Percentiles rank a stretch among this genome's conserved stretches.
phyloP scores from a whole-genome alignment of 331 rosid species.

The Telfairia occidentalis region DNA sequence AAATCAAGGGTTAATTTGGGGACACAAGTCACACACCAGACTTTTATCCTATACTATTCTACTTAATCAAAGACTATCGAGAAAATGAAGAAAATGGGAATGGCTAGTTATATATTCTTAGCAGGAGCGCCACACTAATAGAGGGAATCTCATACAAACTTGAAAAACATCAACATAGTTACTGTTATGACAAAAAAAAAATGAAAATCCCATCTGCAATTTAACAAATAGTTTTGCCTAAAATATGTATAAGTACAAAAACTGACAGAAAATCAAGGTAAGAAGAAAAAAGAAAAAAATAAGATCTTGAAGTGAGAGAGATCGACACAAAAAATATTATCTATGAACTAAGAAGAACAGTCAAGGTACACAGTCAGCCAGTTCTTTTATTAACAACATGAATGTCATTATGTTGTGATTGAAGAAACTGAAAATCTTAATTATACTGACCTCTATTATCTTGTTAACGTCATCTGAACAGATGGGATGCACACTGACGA shows the following conservation, averaged over 20 bases:
- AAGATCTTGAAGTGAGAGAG: background rate
- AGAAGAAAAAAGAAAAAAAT: background rate
- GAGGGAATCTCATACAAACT: background rate
- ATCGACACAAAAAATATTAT: background rate
- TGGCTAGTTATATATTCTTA: too few relatives aligned
- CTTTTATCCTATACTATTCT: too few relatives aligned
- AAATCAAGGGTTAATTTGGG: too few relatives aligned
- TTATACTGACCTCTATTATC: slow-evolving; percentile 34
- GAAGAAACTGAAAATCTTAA: background rate
- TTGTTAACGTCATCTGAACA: slow-evolving; percentile 29
- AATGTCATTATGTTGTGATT: background rate
- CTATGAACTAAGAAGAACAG: background rate
- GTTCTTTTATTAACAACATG: background rate
- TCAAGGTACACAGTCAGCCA: background rate
- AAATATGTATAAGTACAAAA: background rate
- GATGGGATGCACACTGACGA: slow-evolving; percentile 38
- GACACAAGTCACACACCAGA: too few relatives aligned
- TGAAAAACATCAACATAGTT: background rate
- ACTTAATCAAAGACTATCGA: too few relatives aligned
- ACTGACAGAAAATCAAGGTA: background rate
- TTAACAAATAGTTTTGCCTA: background rate
- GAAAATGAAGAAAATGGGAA: too few relatives aligned
- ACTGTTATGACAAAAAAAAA: background rate
- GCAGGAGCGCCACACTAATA: too few relatives aligned
- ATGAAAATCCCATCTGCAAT: background rate